A percentile compares a stretch with the other conserved stretches of the same genome.
Evolutionary conservation across 305 asterid species (phyloP).

Genomic region (Fraxinus nigra): DNA sequence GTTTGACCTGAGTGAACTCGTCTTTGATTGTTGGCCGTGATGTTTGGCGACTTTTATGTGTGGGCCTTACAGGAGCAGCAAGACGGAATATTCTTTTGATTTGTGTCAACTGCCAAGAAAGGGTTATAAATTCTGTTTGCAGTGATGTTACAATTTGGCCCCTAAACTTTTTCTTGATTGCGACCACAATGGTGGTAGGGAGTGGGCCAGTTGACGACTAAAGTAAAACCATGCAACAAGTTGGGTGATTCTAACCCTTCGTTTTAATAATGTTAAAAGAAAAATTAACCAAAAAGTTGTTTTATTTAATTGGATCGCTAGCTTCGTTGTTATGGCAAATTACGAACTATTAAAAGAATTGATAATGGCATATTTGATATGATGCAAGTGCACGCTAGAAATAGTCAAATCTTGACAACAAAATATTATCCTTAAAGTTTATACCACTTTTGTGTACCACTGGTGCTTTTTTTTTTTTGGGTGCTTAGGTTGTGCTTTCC

Average conservation of each 20-base stretch:
- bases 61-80: not conserved
- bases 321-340: not conserved
- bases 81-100: not conserved
- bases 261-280: not conserved
- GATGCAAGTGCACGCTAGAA: not conserved
- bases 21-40: not conserved
- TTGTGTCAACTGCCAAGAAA: not conserved
- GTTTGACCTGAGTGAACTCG: constrained; percentile 23
- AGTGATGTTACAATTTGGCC: not conserved
- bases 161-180: not conserved
- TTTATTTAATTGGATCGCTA: not conserved
- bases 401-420: not conserved
- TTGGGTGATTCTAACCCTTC: not conserved
- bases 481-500: constrained; percentile 26
- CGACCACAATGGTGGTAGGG: not conserved
- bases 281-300: not conserved
- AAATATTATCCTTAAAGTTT: not conserved
- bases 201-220: not conserved
- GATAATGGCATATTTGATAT: not conserved
- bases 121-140: not conserved
- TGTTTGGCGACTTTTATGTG: not conserved
- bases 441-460: not conserved
- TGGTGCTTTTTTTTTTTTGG: constrained; percentile 27
- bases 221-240: not conserved
- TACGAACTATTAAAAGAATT: not conserved